Conservation (phyloP, 805 yeast species). For the Candida tibetensis region DNA sequence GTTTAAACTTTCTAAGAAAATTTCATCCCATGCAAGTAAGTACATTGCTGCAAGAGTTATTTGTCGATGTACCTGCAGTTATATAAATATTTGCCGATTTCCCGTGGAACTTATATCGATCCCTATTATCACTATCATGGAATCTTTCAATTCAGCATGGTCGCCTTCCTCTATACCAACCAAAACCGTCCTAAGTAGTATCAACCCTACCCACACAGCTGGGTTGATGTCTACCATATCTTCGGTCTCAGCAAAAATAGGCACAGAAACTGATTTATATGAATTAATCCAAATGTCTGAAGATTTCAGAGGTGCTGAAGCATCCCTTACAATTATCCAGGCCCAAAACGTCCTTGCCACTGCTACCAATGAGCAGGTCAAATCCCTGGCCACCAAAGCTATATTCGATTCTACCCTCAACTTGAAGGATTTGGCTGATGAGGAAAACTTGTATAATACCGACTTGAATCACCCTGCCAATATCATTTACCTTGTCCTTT, state of each 20-base stretch:
- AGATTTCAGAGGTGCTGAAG: conserved; percentile 32
- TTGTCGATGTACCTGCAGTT: too few species aligned
- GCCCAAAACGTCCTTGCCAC: conserved; percentile 39
- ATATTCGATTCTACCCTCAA: conserved; percentile 33
- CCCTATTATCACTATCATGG: too few species aligned
- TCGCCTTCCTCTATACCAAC: conserved; percentile 26
- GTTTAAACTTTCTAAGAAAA: too few species aligned
- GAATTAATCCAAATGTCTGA: conserved; percentile 23
- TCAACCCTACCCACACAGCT: conserved; percentile 23
- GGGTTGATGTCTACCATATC: conserved; percentile 17
- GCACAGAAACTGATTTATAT: conserved; percentile 19
- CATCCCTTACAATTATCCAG: conserved; percentile 32
- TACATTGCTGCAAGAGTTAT: too few species aligned
- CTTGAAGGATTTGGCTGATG: conserved; percentile 26
- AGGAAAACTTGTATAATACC: conserved; percentile 26
- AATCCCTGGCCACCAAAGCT: conserved; percentile 31
- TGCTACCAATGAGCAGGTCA: conserved; percentile 29
- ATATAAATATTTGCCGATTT: too few species aligned
- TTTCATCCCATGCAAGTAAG: too few species aligned
- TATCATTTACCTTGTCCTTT: conserved; percentile 28
- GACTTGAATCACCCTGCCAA: conserved; percentile 30
- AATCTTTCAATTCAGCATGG: conserved; percentile 15
- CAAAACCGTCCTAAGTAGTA: conserved; percentile 25
- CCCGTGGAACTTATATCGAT: too few species aligned
- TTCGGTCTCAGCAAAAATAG: conserved; percentile 16